Percentiles rank a stretch among this genome's conserved stretches.
Evolutionary conservation across 495 filamentous ascomycete species (phyloP).

Genomic region (Tetracladium marchalianum): DNA sequence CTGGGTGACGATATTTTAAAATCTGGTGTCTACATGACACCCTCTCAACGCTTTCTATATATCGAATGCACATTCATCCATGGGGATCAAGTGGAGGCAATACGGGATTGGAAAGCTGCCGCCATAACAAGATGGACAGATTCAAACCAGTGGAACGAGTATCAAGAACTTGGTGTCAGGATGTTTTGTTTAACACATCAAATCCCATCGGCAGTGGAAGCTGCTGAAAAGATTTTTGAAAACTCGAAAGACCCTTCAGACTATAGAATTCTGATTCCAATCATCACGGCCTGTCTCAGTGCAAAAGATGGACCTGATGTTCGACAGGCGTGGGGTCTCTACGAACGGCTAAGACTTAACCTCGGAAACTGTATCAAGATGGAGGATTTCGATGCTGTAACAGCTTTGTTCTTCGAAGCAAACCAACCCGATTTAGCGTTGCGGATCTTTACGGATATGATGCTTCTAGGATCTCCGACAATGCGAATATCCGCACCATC

Average conservation of each 20-base stretch:
- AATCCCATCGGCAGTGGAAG: constrained; percentile 51
- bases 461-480: constrained; percentile 45
- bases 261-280: constrained; percentile 53
- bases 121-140: neutral
- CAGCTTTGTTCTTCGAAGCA: constrained; percentile 49
- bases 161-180: constrained; percentile 59
- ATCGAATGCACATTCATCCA: constrained; percentile 54
- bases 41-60: constrained; percentile 50
- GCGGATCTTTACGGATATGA: constrained; percentile 75
- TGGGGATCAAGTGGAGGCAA: constrained; percentile 47
- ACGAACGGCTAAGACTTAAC: constrained; percentile 48
- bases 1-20: constrained; percentile 53
- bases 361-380: constrained; percentile 55
- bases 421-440: constrained; percentile 52
- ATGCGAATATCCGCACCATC: constrained; percentile 37
- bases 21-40: constrained; percentile 38
- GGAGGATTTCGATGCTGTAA: constrained; percentile 64
- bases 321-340: constrained; percentile 53
- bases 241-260: constrained; percentile 35
- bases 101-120: constrained; percentile 52
- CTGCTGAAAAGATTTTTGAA: constrained; percentile 47
- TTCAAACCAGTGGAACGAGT: constrained; percentile 32
- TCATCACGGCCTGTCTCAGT: constrained; percentile 42
- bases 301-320: constrained; percentile 24
- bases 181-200: constrained; percentile 53